phyloP scores from a whole-genome alignment of 345 rosid species.

The Sisymbrium altissimum region DNA sequence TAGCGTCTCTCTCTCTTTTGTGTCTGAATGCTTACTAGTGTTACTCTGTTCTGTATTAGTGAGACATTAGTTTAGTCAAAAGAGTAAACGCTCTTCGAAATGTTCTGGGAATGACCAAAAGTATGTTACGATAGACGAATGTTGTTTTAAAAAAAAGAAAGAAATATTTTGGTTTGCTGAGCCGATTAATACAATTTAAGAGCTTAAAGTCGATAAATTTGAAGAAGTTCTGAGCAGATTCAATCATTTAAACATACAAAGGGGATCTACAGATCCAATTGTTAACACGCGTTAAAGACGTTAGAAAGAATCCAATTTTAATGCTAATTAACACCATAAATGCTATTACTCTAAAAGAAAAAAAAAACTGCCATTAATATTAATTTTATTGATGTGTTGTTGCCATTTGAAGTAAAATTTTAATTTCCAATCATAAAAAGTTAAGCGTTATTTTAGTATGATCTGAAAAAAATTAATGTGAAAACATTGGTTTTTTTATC shows the following conservation, averaged over 20 bases:
- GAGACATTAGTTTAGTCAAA: not conserved
- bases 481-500: not conserved
- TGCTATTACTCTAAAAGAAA: not conserved
- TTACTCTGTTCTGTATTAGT: not conserved
- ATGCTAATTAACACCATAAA: not conserved
- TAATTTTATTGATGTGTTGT: not conserved
- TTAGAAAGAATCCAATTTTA: no score
- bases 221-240: no score
- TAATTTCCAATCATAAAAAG: not conserved
- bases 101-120: not conserved
- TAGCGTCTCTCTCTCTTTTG: not conserved
- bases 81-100: not conserved
- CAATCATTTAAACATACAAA: no score
- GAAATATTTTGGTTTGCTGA: no score
- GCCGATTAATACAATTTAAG: no score
- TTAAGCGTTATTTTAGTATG: not conserved
- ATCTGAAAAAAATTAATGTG: not conserved
- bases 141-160: not conserved
- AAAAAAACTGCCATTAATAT: not conserved
- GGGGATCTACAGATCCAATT: no score
- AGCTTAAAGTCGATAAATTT: no score
- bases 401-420: not conserved
- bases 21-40: not conserved
- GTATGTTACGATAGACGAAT: not conserved
- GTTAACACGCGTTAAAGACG: no score